Percentiles rank a stretch among this genome's conserved stretches.
Conservation (phyloP, 169 alveolate genomes). For the Eimeria acervulina region DNA sequence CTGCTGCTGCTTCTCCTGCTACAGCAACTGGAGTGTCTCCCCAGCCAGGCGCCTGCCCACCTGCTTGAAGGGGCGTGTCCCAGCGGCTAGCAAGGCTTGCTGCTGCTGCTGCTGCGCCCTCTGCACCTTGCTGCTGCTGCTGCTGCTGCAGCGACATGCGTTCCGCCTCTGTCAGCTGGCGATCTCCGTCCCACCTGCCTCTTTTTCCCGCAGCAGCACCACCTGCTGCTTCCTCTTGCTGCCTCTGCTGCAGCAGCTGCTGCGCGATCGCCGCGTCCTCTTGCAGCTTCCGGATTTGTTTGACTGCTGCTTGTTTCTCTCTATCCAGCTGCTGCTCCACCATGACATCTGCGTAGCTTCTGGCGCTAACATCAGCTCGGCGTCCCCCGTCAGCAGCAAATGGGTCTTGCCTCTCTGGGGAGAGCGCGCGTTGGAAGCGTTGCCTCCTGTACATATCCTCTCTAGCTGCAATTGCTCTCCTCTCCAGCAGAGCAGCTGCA, state of each 20-base stretch:
- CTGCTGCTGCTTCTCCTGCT: conserved; percentile 68
- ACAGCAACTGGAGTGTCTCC: conserved; percentile 85
- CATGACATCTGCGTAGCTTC: conserved; percentile 81
- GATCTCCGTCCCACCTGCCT: conserved; percentile 82
- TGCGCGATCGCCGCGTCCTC: conserved; percentile 79
- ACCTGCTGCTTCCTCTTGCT: conserved; percentile 76
- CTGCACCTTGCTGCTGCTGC: conserved; percentile 75
- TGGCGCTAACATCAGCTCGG: conserved; percentile 63
- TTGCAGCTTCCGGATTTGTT: conserved; percentile 83
- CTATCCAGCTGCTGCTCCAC: conserved; percentile 85
- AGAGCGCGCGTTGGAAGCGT: conserved; percentile 84
- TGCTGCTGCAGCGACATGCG: conserved; percentile 50
- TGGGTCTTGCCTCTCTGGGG: conserved; percentile 93
- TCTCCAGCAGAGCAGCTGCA: conserved; percentile 37
- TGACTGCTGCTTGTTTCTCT: conserved; percentile 84
- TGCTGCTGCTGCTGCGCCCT: conserved; percentile 82
- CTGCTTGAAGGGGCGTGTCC: conserved; percentile 86
- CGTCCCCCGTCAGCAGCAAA: conserved; percentile 87
- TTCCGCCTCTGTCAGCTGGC: conserved; percentile 78
- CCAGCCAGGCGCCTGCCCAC: conserved; percentile 82
- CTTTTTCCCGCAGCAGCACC: conserved; percentile 81
- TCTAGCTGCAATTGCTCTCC: conserved; percentile 82
- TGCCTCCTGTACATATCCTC: conserved; percentile 82
- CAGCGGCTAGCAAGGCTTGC: conserved; percentile 84
- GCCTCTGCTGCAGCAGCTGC: conserved; percentile 82